Evolutionary conservation across 2,329 filamentous ascomycete genomes (phyloP), one percentile per base, ranked within the genome.

Genomic region (Nigrospora osmanthi): DNA sequence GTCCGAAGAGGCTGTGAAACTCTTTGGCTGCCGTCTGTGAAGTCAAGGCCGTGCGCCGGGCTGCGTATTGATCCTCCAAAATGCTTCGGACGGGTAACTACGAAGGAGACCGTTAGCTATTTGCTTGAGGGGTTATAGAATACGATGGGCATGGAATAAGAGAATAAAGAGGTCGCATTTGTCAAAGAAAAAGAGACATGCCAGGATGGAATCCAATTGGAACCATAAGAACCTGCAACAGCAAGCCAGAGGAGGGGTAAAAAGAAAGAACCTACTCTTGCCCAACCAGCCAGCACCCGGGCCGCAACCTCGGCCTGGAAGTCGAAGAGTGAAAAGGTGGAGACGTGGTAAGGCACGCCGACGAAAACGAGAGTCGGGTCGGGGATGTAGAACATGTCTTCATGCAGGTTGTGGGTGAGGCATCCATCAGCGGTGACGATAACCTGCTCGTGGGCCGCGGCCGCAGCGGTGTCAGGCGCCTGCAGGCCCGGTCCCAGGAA

Each of bases 321-420:
- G 48, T 87, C 83, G 48, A 85, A 87, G 0, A 86, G 65, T 0
- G 79, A 80, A 54, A 86, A 87, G 0, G 83, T 86, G 0, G 81
- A 80, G 0, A 78, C 78, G 54, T 83, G 77, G 54, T 80, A 85
- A 0, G 80, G 81, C 0, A 82, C 75, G 0, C 83, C 83, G 15
- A 86, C 66, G 49, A 86, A 86, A 0, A 70, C 65, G 1, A 87
- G 64, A 0, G 78, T 76, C 0, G 82, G 80, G 48, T 87, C 81
- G 0, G 73, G 72, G 37, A 85, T 85, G 60, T 85, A 87, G 56
- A 84, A 87, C 13, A 87, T 80, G 56, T 87, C 83, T 47, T 78
- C 78, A 65, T 86, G 78, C 2, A 87, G 65, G 51, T 87, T 86
- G 54, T 87, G 83, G 4, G 72, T 66, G 57, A 80, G 76, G 12